Base-by-base conservation (phyloP, 768 basidiomycete species). In the Lactarius evosmus region DNA sequence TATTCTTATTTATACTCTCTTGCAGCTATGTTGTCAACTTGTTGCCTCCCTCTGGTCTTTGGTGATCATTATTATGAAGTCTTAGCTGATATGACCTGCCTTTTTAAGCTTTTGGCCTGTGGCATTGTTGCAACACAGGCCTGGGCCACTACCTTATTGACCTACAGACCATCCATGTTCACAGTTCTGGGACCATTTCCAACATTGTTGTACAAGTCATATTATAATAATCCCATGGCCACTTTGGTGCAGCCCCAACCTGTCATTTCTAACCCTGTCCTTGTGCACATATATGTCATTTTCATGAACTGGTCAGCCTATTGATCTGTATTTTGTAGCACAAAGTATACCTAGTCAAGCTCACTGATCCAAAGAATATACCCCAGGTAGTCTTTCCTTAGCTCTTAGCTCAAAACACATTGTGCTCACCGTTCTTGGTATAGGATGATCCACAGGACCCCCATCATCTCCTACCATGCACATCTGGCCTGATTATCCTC, bases 231-330 rank as follows among this genome's bases (percentile, higher is more conserved):
- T 66, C 88, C 89, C 34, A 90, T 87, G 1, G 85, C 83, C 34
- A 91, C 89, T 2, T 81, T 82, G 14, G 83, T 79, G 0, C 89
- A 91, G 71, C 84, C 84, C 4, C 89, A 91, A 74, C 89, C 89
- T n/a, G 79, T 89, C 63, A 81, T 91, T 40, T 83, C 87, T 16
- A 88, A 91, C 71, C 85, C 87, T 9, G 82, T 89, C 34, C 80
- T 81, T 29, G 89, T 88, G 66, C 61, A 72, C 54, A 52, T 41
- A 34, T 25, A 40, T 33, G 11, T 30, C 7, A 7, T 12, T 30
- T 40, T 40, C 5, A 11, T 32, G 30, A 55, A 2, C 38, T 41
- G 7, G 44, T 51, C 61, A 4, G 38, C 44, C 7, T 17, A 4
- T 27, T 66, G 19, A 61, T 62, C 7, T 59, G 38, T 25, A 29